phyloP scores from a whole-genome alignment of 768 basidiomycete species.

The Candolleomyces aberdarensis region DNA sequence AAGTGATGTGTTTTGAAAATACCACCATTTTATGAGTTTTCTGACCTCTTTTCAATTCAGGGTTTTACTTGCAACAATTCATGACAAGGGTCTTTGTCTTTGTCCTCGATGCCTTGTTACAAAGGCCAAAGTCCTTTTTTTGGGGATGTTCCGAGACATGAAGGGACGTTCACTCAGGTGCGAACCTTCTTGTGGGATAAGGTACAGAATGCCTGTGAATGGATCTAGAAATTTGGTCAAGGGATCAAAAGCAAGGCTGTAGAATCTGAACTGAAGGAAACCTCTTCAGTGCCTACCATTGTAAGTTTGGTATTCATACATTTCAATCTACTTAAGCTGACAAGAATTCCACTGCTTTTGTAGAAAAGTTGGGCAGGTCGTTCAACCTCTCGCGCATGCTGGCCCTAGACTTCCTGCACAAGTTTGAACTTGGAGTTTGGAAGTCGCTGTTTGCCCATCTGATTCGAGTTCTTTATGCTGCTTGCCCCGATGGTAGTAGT shows the following conservation, averaged over 20 bases:
- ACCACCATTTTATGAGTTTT: neutral
- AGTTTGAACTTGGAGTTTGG: conserved; percentile 40
- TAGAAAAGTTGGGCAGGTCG: conserved; percentile 4
- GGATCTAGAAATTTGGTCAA: conserved; percentile 19
- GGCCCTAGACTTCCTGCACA: conserved; percentile 33
- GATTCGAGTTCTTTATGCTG: conserved; percentile 29
- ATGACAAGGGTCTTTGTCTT: conserved; percentile 32
- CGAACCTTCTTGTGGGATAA: conserved; percentile 15
- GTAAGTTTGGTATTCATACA: neutral
- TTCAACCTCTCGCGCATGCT: conserved; percentile 27
- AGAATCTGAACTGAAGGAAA: conserved; percentile 9
- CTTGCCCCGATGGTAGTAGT: conserved; percentile 11
- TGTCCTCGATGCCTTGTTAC: conserved; percentile 31
- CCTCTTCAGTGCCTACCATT: neutral
- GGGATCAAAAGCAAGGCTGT: conserved; percentile 18
- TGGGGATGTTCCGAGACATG: conserved; percentile 18
- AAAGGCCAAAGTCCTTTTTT: conserved; percentile 19
- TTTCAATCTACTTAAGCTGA: neutral
- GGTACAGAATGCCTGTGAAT: conserved; percentile 16
- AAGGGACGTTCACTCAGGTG: neutral
- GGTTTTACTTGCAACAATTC: conserved; percentile 27
- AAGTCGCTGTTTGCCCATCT: conserved; percentile 35
- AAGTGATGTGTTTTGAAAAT: neutral
- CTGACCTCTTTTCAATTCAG: conserved; percentile 5
- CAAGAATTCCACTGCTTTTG: conserved; percentile 21